Evolutionary conservation across 2,329 filamentous ascomycete genomes (phyloP).

Genomic region (Nothomitra cinnamomea): DNA sequence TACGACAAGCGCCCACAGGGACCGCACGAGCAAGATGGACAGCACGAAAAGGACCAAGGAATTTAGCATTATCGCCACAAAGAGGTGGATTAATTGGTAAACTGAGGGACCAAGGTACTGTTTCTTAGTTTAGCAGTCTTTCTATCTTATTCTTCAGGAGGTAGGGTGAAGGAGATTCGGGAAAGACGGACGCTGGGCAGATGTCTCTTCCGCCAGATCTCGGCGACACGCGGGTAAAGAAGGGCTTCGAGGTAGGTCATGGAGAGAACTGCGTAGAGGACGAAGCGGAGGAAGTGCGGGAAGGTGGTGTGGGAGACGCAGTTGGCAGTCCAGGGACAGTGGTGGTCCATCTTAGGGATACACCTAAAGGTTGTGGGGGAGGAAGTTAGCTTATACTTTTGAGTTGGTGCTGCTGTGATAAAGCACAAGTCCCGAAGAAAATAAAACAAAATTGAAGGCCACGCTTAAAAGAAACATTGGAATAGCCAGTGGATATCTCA

Average conservation of each 20-base stretch:
- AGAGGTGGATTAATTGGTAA: slow-evolving; percentile 40
- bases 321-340: slow-evolving; percentile 73
- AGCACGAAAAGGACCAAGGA: slow-evolving; percentile 44
- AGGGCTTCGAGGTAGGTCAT: slow-evolving; percentile 44
- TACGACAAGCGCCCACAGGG: slow-evolving; percentile 40
- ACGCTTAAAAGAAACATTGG: slow-evolving; percentile 6
- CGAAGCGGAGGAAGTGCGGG: slow-evolving; percentile 67
- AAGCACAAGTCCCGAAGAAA: background rate
- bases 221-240: slow-evolving; percentile 38
- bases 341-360: slow-evolving; percentile 70
- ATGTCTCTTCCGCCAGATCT: slow-evolving; percentile 47
- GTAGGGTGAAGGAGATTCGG: background rate
- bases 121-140: slow-evolving; percentile 7
- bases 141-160: background rate
- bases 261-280: slow-evolving; percentile 48
- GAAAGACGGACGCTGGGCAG: slow-evolving; percentile 40
- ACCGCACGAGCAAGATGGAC: slow-evolving; percentile 45
- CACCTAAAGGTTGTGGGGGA: slow-evolving; percentile 37
- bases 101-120: slow-evolving; percentile 54
- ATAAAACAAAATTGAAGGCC: slow-evolving; percentile 6
- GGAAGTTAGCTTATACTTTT: too few relatives aligned
- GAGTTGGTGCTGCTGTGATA: too few relatives aligned
- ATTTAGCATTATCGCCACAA: slow-evolving; percentile 40
- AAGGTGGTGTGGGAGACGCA: slow-evolving; percentile 71
- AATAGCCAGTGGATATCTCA: too few relatives aligned